phyloP scores from a whole-genome alignment of 2,329 filamentous ascomycete genomes.

The Davidsoniella virescens region DNA sequence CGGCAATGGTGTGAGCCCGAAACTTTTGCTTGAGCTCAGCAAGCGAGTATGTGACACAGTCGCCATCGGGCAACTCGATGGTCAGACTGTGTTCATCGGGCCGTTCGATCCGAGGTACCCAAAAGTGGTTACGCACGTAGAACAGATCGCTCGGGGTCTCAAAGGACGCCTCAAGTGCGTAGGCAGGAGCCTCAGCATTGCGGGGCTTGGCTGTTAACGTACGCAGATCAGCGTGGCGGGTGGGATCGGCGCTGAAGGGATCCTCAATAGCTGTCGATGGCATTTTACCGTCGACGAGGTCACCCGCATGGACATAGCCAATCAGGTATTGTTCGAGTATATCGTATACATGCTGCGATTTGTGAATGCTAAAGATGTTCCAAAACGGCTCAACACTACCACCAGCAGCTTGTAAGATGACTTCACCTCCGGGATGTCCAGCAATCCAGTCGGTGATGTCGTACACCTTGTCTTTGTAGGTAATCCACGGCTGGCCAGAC shows the following conservation, averaged over 20 bases:
- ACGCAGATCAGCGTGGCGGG: conserved; percentile 33
- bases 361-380: conserved; percentile 55
- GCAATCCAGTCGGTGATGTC: conserved; percentile 54
- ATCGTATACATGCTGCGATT: conserved; percentile 45
- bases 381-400: conserved; percentile 51
- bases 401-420: conserved; percentile 50
- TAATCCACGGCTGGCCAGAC: conserved; percentile 44
- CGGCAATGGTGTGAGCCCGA: conserved; percentile 32
- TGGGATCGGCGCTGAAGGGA: conserved; percentile 39
- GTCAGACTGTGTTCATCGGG: conserved; percentile 30
- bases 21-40: conserved; percentile 37
- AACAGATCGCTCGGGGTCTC: conserved; percentile 39
- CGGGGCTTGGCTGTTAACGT: conserved; percentile 38
- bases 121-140: conserved; percentile 48
- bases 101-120: conserved; percentile 34
- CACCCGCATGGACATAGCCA: conserved; percentile 40
- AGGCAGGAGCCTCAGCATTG: conserved; percentile 43
- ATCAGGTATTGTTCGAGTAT: conserved; percentile 50
- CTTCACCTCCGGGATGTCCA: conserved; percentile 49
- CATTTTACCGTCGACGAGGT: conserved; percentile 41
- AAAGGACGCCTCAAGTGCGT: conserved; percentile 32
- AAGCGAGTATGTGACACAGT: conserved; percentile 35
- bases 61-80: conserved; percentile 39
- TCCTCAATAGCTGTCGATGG: conserved; percentile 40
- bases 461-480: conserved; percentile 48